These are phyloP conservation scores for Pseudopithomyces maydicus DNA, from an alignment of 2,329 filamentous ascomycete genomes.

Conservation along the genomic window DNA sequence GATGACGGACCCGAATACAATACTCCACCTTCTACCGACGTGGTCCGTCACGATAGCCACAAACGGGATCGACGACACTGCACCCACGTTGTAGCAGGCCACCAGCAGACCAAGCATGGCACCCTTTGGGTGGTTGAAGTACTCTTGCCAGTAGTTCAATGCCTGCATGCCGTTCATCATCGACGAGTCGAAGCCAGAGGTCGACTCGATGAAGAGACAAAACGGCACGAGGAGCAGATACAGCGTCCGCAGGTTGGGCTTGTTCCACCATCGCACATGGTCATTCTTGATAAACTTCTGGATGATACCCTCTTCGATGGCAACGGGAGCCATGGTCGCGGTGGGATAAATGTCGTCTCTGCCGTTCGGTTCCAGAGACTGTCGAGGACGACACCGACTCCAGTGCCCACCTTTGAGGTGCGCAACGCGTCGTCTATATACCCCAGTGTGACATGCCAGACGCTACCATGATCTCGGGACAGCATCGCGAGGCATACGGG, in stretches of 20 bases:
- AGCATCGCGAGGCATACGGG: slow-evolving; percentile 4
- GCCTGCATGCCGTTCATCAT: slow-evolving; percentile 49
- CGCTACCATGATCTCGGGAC: slow-evolving; percentile 6
- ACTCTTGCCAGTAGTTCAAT: slow-evolving; percentile 48
- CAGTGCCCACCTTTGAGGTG: not conserved
- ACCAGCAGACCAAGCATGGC: slow-evolving; percentile 60
- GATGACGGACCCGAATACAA: slow-evolving; percentile 59
- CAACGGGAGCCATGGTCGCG: slow-evolving; percentile 29
- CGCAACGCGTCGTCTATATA: slow-evolving; percentile 2
- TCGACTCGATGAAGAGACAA: slow-evolving; percentile 67
- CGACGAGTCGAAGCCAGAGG: slow-evolving; percentile 63
- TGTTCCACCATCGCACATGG: slow-evolving; percentile 59
- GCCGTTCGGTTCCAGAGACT: not conserved
- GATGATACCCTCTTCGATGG: slow-evolving; percentile 29
- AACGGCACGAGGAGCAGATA: slow-evolving; percentile 65
- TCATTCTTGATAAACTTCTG: slow-evolving; percentile 43
- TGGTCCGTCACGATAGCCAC: slow-evolving; percentile 61
- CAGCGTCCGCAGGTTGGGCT: slow-evolving; percentile 62
- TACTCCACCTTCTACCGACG: slow-evolving; percentile 62
- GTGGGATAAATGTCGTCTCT: not conserved
- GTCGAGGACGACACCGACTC: slow-evolving; percentile 1
- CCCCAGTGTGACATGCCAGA: not conserved
- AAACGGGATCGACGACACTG: slow-evolving; percentile 63
- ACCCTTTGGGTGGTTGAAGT: slow-evolving; percentile 54
- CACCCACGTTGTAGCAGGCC: slow-evolving; percentile 65